Base-by-base conservation (phyloP, 495 filamentous ascomycete genomes). In the Aspergillus coremiiformis region DNA sequence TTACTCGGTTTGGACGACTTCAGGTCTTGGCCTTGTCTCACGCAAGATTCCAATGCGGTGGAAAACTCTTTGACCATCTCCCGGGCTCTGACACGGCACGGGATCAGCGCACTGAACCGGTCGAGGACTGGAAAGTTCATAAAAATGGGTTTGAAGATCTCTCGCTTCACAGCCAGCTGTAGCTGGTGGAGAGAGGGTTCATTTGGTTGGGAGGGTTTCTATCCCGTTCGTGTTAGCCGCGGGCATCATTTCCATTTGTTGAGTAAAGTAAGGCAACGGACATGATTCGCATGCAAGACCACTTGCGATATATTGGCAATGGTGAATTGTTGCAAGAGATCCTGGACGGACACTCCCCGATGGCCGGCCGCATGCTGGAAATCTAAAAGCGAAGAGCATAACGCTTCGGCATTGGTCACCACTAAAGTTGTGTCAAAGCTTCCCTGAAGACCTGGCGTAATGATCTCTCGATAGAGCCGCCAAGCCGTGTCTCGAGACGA, bases 41-140 rank as follows among this genome's bases (percentile, higher is more conserved):
- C 14, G 11, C 12, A 35, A 5, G 1, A 14, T 14, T 35, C 32
- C 2, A 58, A 44, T 20, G 50, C 52, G 14, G 41, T 44, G 20
- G 54, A 42, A 27, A 57, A 57, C 12, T 41, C 11, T 1, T 32
- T 26, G 0, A 61, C 58, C 3, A 58, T 14, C 9, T 41, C 17
- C n/a, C 54, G 19, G 9, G 32, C 32, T 35, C 32, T 35, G 11
- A n/a, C 32, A 3, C 32, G 32, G 32, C 32, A 35, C 14, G 32
- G 32, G 14, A 35, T 35, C 2, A 35, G 32, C 8, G 1, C n/a
- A 35, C 12, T 19, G 11, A 67, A 44, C 11, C 49, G 24, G 49
- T 72, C 66, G 12, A 73, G 48, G 8, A 62, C 19, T 0, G 69
- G 69, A 30, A 71, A 70, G 50, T 66, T 69, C 29, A 73, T 53